Base-by-base conservation (phyloP, 345 rosid genomes). In the Cardamine occulta region DNA sequence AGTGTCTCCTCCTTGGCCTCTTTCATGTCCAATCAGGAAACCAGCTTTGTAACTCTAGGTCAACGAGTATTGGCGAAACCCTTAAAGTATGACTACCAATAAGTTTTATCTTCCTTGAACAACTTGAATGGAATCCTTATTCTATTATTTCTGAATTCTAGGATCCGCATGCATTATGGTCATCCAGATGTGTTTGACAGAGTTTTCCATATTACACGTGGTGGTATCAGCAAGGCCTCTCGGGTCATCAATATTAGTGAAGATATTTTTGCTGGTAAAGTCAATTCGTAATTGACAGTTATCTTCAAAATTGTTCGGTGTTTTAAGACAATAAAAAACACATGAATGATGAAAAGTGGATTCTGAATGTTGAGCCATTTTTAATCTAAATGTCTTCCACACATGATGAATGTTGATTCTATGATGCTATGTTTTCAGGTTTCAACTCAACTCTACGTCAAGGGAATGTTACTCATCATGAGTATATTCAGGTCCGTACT, bases 141-240 rank as follows among this genome's bases (percentile, higher is more conserved):
- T 72, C 32, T 34, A 19, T 40, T 37, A n/a, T 45, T 32, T 73
- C 6, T 49, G 12, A 19, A 68, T 65, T 69, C 64, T 81, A 94
- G 98, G 88, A 91, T 92, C 62, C 98, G 98, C 23, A 87, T 94
- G 97, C 97, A 91, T 84, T 94, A 94, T 86, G 98, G 98, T 73
- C 98, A 94, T 85, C 98, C 98, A 48, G 98, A 94, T 86, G 95
- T 94, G 71, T 94, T 94, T 53, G 96, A 94, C 74, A 86, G 99
- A 89, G 89, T 94, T 67, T 94, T 94, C 77, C 99, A 94, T 85
- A 85, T 94, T 74, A 92, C 99, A 59, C 89, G 98, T 55, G 99
- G 99, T 79, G 99, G 99, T 49, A 92, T 94, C 82, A 94, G 99
- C 96, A 94, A 94, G 88, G 97, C 99, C 67, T 94, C 99, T 76